Base-by-base conservation (phyloP, 2,329 filamentous ascomycete species). In the Triangularia setosa region DNA sequence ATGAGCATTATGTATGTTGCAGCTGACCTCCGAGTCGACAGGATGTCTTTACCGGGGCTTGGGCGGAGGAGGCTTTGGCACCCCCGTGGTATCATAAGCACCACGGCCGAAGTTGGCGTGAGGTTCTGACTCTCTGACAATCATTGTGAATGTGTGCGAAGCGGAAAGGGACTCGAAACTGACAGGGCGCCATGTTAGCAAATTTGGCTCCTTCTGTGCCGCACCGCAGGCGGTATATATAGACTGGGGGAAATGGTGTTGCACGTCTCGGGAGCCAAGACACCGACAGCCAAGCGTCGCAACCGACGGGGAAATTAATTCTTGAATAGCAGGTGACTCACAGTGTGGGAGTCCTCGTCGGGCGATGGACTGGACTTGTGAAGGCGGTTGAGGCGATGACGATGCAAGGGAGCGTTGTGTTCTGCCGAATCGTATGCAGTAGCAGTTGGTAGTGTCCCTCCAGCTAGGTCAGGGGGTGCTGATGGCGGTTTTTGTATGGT, bases 51-150 rank as follows among this genome's bases (percentile, higher is more conserved):
- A 75, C 66, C 73, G 71, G 44, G 74, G 72, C 72, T 76, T 76
- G 28, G 75, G 75, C 62, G 74, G 75, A 59, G 73, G 72, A 11
- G 75, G 75, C 71, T 77, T 77, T 33, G 74, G 75, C 9, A 76
- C 74, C 27, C 75, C 75, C 27, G 75, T 76, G 63, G 75, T 77
- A 67, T 77, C 75, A 62, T 77, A 77, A 66, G 75, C 75, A 27
- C 75, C 75, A 12, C 75, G 72, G 70, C 75, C 75, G 62, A 75
- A 72, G 72, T 76, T 76, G 71, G 71, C 65, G 56, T 68, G 66
- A 48, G 65, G 61, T 68, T 73, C 70, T 64, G 73, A 73, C 65
- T 70, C 69, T 69, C 69, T 70, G 69, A 69, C 68, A 62, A 75
- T 72, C 75, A 77, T 77, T 68, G 61, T 75, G 73, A 64, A 65